Conservation (phyloP, 2,329 filamentous ascomycete species). For the Fusarium transvaalense region DNA sequence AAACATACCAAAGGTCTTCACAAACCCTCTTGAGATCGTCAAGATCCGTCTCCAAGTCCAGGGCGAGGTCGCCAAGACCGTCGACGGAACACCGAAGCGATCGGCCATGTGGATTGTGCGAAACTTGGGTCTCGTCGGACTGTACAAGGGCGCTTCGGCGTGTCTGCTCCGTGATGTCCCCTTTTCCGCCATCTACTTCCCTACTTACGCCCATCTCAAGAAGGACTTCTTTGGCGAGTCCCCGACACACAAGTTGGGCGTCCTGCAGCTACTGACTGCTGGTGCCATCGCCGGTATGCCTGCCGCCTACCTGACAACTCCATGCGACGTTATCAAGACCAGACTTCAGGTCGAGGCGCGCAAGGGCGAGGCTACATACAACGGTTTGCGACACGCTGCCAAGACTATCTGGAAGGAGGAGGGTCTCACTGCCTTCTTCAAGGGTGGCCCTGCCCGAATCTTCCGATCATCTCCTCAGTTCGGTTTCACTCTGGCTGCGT, state of each 20-base stretch:
- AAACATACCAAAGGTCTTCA: conserved; percentile 77
- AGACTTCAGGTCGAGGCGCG: conserved; percentile 96
- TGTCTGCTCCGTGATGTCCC: conserved; percentile 96
- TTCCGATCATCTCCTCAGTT: conserved; percentile 96
- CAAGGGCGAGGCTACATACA: conserved; percentile 93
- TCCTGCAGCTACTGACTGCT: conserved; percentile 90
- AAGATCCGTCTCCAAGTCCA: conserved; percentile 99
- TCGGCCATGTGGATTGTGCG: conserved; percentile 98
- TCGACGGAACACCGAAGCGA: conserved; percentile 84
- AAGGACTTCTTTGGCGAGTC: conserved; percentile 93
- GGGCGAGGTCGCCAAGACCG: conserved; percentile 91
- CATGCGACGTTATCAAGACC: conserved; percentile 99
- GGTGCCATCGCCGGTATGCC: conserved; percentile 96
- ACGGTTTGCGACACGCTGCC: conserved; percentile 86
- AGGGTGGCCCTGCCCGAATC: conserved; percentile 95
- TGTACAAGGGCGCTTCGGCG: conserved; percentile 97
- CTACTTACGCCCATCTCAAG: conserved; percentile 95
- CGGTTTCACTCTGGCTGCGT: conserved; percentile 95
- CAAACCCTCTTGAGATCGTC: conserved; percentile 98
- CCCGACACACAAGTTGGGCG: conserved; percentile 85
- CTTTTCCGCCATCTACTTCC: conserved; percentile 99
- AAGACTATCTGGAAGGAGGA: conserved; percentile 88
- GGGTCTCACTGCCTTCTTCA: conserved; percentile 97
- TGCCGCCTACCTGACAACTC: conserved; percentile 93
- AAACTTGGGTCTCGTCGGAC: conserved; percentile 91